These are phyloP conservation scores for Ailanthus altissimus DNA, from an alignment of 345 rosid species.

Conservation along the genomic window DNA sequence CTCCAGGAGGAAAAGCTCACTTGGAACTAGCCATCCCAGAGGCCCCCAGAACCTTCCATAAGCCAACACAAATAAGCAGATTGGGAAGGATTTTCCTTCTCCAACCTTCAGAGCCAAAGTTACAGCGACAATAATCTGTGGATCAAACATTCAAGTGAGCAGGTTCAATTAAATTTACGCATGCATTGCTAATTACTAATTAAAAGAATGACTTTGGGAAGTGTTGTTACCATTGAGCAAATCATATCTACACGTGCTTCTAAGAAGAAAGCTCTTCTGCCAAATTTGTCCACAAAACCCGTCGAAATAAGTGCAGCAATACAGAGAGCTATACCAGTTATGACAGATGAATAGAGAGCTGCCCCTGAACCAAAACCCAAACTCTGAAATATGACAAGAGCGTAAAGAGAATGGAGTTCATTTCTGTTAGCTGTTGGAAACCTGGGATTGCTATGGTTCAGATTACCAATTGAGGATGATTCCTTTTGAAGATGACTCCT, in stretches of 20 bases:
- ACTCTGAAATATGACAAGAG: constrained; percentile 84
- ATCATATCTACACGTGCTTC: constrained; percentile 81
- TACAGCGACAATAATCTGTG: constrained; percentile 52
- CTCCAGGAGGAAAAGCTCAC: constrained; percentile 86
- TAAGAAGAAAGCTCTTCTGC: constrained; percentile 74
- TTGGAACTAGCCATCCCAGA: constrained; percentile 92
- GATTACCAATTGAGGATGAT: constrained; percentile 66
- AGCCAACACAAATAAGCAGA: constrained; percentile 73
- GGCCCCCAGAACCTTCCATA: constrained; percentile 98
- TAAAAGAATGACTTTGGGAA: no score
- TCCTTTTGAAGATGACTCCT: constrained; percentile 62
- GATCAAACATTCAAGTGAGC: constrained; percentile 18
- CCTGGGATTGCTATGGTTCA: constrained; percentile 81
- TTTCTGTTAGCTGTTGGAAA: constrained; percentile 83
- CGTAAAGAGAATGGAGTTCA: constrained; percentile 82
- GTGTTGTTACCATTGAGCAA: constrained; percentile 66
- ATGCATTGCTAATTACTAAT: not conserved
- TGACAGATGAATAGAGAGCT: constrained; percentile 57
- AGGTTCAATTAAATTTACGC: not conserved
- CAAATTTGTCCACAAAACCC: constrained; percentile 66
- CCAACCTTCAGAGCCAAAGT: constrained; percentile 71
- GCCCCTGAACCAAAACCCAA: constrained; percentile 75
- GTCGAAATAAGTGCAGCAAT: constrained; percentile 64
- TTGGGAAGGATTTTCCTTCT: constrained; percentile 50
- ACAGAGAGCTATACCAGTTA: constrained; percentile 62